Conservation (phyloP, 495 filamentous ascomycete species). For the Penicillium longicatenatum region DNA sequence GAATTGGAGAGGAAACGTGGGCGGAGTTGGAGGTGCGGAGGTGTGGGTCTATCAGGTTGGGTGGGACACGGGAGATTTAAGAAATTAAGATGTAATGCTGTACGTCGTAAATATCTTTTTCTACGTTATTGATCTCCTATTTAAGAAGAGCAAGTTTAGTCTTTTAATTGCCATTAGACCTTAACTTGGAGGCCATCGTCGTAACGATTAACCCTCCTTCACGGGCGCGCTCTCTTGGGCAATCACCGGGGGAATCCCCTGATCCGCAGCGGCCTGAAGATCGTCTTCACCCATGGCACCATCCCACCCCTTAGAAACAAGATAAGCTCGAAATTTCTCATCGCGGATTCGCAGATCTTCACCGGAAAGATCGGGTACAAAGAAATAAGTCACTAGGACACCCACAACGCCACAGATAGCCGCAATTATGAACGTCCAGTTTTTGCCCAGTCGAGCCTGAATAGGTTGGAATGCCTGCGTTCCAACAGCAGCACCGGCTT, state of each 20-base stretch:
- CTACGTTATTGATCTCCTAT: no score
- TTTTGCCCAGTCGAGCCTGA: constrained; percentile 42
- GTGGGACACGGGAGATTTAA: background rate
- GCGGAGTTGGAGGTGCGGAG: constrained; percentile 10
- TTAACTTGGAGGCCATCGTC: background rate
- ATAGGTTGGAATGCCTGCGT: constrained; percentile 55
- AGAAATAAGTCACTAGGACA: constrained; percentile 52
- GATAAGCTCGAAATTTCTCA: constrained; percentile 47
- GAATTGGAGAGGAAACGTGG: constrained; percentile 8
- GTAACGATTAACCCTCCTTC: background rate
- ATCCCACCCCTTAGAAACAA: constrained; percentile 50
- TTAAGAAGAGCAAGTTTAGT: no score
- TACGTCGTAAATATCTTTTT: no score
- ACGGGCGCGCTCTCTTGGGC: background rate
- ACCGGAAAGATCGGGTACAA: constrained; percentile 48
- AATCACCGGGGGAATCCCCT: constrained; percentile 20
- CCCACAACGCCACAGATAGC: constrained; percentile 55
- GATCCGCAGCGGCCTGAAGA: constrained; percentile 31
- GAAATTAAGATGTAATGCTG: no score
- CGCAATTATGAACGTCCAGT: constrained; percentile 56
- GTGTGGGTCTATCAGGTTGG: constrained; percentile 9
- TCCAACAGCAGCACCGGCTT: constrained; percentile 54
- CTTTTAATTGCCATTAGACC: no score
- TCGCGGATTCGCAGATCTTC: constrained; percentile 47
- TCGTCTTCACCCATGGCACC: constrained; percentile 50